Evolutionary conservation across 1,139 yeast species (phyloP).

Genomic region (Fermentozyma sake): DNA sequence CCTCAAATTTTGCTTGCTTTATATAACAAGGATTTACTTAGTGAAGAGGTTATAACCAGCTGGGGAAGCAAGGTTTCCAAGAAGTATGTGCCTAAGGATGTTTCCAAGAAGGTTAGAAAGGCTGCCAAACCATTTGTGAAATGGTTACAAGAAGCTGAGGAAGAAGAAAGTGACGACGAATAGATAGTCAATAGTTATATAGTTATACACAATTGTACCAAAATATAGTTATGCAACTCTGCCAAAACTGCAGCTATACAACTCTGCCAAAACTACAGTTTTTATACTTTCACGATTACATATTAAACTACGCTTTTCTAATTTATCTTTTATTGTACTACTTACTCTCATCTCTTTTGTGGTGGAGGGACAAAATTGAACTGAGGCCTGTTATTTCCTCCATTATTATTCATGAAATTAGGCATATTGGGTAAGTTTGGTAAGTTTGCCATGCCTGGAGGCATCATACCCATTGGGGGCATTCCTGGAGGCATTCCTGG

Average conservation of each 20-base stretch:
- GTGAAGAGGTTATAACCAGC: conserved; percentile 73
- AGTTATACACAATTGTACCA: conserved; percentile 13
- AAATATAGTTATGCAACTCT: too few relatives aligned
- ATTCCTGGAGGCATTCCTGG: conserved; percentile 35
- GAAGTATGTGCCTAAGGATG: conserved; percentile 89
- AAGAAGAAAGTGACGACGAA: conserved; percentile 60
- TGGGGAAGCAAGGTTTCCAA: conserved; percentile 95
- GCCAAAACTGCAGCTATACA: too few relatives aligned
- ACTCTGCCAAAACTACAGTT: too few relatives aligned
- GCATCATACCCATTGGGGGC: conserved; percentile 20
- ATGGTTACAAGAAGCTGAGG: conserved; percentile 94
- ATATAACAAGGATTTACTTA: conserved; percentile 77
- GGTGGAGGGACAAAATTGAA: too few relatives aligned
- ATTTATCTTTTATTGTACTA: too few relatives aligned
- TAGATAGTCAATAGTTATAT: conserved; percentile 10
- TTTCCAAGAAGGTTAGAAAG: conserved; percentile 88
- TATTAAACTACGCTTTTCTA: too few relatives aligned
- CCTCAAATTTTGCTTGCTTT: conserved; percentile 80
- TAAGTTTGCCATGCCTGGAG: conserved; percentile 22
- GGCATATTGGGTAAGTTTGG: conserved; percentile 24
- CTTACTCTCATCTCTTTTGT: too few relatives aligned
- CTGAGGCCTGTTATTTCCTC: too few relatives aligned
- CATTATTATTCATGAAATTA: too few relatives aligned
- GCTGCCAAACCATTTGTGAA: conserved; percentile 93
- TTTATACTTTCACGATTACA: too few relatives aligned